Evolutionary conservation across 805 yeast genomes (phyloP).

Genomic region (Candida palmyrensis): DNA sequence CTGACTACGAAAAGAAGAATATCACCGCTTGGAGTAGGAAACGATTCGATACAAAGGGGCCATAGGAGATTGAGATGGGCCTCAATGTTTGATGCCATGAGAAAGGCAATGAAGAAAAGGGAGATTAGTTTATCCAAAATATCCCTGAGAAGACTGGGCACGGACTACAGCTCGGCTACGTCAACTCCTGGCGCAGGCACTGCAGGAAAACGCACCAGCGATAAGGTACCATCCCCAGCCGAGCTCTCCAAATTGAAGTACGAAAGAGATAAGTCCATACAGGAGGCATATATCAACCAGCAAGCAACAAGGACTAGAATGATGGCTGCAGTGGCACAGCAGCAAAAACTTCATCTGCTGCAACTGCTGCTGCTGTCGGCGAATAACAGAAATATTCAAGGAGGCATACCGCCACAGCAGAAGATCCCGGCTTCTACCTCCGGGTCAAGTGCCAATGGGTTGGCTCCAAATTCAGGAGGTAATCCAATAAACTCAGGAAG

Average conservation of each 20-base stretch:
- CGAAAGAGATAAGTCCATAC: constrained; percentile 81
- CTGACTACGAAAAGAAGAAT: constrained; percentile 83
- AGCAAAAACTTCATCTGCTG: constrained; percentile 15
- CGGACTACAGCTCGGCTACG: constrained; percentile 2
- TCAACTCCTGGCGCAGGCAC: constrained; percentile 24
- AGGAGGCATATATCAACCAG: constrained; percentile 60
- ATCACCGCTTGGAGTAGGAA: constrained; percentile 89
- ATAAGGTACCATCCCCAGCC: constrained; percentile 64
- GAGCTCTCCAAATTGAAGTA: constrained; percentile 78
- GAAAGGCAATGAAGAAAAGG: constrained; percentile 84
- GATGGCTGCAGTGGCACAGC: constrained; percentile 40
- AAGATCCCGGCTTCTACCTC: background rate
- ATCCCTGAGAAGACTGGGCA: constrained; percentile 7
- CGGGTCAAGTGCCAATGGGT: constrained; percentile 1
- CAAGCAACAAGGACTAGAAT: constrained; percentile 38
- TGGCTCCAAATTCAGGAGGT: constrained; percentile 1
- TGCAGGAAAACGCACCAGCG: constrained; percentile 28
- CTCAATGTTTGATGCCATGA: constrained; percentile 91
- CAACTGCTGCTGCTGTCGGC: constrained; percentile 1
- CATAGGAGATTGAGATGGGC: constrained; percentile 92
- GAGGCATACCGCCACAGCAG: background rate
- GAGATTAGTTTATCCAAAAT: constrained; percentile 50
- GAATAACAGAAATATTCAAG: too few relatives aligned
- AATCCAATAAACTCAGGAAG: constrained; percentile 2
- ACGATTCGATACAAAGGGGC: constrained; percentile 89